These are phyloP conservation scores for Escovopsis sp. DNA, from an alignment of 2,329 filamentous ascomycete genomes.

Conservation along the genomic window DNA sequence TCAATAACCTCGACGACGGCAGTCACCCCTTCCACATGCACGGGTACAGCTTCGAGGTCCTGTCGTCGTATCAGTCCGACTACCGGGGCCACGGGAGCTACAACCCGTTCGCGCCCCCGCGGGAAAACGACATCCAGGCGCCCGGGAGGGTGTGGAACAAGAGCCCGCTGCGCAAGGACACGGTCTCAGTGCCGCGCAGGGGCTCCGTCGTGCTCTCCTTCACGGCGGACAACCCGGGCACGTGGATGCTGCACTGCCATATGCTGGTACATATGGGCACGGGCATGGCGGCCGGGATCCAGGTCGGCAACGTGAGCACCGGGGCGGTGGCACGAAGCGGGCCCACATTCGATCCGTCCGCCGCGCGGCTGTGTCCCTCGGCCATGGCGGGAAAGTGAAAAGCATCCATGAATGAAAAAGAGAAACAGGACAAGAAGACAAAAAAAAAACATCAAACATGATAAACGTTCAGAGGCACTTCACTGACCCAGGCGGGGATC, in stretches of 20 bases:
- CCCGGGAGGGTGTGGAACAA: conserved; percentile 3
- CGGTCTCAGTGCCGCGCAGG: conserved; percentile 24
- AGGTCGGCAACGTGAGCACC: conserved; percentile 10
- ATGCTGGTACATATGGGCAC: conserved; percentile 15
- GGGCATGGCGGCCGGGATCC: conserved; percentile 14
- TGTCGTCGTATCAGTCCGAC: conserved; percentile 10
- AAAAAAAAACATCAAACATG: too few relatives aligned
- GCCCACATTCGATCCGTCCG: conserved; percentile 2
- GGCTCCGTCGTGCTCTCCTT: conserved; percentile 13
- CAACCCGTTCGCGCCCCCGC: conserved; percentile 10
- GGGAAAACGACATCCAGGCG: neutral
- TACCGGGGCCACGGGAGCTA: conserved; percentile 13
- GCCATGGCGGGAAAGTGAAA: neutral
- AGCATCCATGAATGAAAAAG: too few relatives aligned
- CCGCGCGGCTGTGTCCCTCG: conserved; percentile 6
- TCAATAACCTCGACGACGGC: conserved; percentile 20
- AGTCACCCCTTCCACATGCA: conserved; percentile 35
- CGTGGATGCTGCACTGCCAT: conserved; percentile 17
- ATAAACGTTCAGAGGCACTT: too few relatives aligned
- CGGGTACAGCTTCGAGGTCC: conserved; percentile 36
- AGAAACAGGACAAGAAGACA: too few relatives aligned
- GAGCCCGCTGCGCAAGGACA: conserved; percentile 17
- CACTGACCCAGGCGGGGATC: too few relatives aligned
- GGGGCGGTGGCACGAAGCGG: conserved; percentile 8
- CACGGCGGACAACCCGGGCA: conserved; percentile 11